A percentile compares a stretch with the other conserved stretches of the same genome.
Conservation (phyloP, 306 rosid species). For the Luffa acutangula region DNA sequence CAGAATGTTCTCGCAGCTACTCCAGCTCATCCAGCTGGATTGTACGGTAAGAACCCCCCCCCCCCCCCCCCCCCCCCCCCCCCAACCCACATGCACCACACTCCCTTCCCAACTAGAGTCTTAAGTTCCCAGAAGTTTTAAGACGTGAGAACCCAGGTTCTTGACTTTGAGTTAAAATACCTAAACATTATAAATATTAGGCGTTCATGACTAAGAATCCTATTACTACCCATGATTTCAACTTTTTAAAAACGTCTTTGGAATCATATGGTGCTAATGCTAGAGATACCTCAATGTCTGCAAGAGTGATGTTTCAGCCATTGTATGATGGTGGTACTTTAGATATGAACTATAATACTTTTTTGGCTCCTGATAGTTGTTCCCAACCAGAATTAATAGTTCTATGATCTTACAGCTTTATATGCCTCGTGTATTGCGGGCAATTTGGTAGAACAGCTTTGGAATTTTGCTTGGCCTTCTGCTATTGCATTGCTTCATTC, state of each 20-base stretch:
- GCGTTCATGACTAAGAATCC: neutral
- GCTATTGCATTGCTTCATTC: slow-evolving; percentile 90
- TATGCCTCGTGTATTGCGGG: slow-evolving; percentile 83
- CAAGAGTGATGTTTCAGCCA: neutral
- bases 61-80: slow-evolving; percentile 9
- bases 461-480: slow-evolving; percentile 99
- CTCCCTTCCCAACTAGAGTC: neutral
- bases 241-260: neutral
- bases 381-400: slow-evolving; percentile 19
- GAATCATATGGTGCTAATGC: neutral
- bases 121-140: neutral
- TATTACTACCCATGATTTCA: neutral
- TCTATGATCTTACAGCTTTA: slow-evolving; percentile 50
- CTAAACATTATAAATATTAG: neutral
- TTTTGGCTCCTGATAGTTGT: slow-evolving; percentile 13
- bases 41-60: slow-evolving; percentile 51
- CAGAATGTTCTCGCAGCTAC: slow-evolving; percentile 83
- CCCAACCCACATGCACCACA: neutral
- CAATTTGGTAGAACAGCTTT: slow-evolving; percentile 88
- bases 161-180: neutral
- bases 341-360: slow-evolving; percentile 7
- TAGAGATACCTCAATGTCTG: neutral
- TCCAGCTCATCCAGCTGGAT: slow-evolving; percentile 88
- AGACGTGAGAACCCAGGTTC: neutral
- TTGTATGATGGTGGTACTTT: neutral